Base-by-base conservation (phyloP, 1,284 basidiomycete genomes). In the Singerocomus inundabilis region DNA sequence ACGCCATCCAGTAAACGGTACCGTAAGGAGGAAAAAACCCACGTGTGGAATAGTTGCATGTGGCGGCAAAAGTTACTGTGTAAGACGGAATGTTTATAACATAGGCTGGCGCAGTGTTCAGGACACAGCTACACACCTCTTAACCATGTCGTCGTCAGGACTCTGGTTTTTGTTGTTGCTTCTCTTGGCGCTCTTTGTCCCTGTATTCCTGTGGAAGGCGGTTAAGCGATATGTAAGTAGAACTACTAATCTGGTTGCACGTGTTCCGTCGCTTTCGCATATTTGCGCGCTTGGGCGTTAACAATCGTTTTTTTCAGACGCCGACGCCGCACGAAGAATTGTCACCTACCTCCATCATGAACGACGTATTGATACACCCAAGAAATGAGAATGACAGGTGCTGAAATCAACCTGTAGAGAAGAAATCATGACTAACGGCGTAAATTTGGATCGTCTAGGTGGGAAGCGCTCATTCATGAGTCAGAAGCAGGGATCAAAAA, bases 291-390 rank as follows among this genome's bases (percentile, higher is more conserved):
- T 21, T 6, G 41, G 47, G 59, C 59, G 59, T 25, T 28, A 48
- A 42, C 16, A 43, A 13, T 32, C 6, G 21, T 39, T 4, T 13
- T 30, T n/a, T 29, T 37, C 35, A 44, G 47, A 43, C 61, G 60
- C 55, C 32, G 7, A 26, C 30, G 12, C 8, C 12, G 42, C 38
- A 35, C 31, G 50, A 26, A 47, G 39, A n/a, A 11, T 46, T 30
- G 25, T 31, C 35, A 46, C 51, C 0, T 26, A 31, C 73, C 0
- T 72, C 77, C 48, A 52, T 56, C 15, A 62, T 80, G 29, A 64
- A 62, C 10, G 75, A 75, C 43, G 72, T 72, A 0, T 75, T 75
- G 44, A 73, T 75, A 48, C 26, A 53, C 6, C 64, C 66, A 31
- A 35, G 54, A 10, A 48, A 44, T 1, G 57, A 72, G 2, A 73